Conservation (phyloP, 306 rosid genomes). For the Clitoria ternatea region DNA sequence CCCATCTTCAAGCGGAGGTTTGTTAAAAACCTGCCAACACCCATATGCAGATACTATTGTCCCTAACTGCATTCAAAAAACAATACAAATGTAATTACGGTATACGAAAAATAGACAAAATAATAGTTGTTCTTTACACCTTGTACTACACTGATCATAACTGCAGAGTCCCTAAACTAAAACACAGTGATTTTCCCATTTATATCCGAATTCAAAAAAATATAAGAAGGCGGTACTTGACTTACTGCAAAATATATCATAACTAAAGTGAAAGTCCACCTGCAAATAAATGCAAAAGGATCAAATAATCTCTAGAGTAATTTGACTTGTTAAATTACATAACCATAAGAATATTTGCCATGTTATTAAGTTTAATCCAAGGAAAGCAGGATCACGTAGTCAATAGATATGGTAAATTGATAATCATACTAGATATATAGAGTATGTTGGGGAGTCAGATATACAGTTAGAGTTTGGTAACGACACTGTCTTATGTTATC, state of each 20-base stretch:
- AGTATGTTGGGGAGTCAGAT: too few relatives aligned
- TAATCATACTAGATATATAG: background rate
- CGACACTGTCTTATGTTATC: too few relatives aligned
- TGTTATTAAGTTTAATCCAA: background rate
- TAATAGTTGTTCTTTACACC: background rate
- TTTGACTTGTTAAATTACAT: background rate
- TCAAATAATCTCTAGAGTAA: background rate
- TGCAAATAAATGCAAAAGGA: conserved; percentile 33
- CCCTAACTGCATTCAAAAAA: conserved; percentile 45
- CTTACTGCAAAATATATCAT: conserved; percentile 70
- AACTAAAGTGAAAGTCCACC: conserved; percentile 83
- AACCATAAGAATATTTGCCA: background rate
- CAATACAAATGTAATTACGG: background rate
- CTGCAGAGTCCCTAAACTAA: background rate
- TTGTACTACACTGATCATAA: background rate
- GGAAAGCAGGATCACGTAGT: background rate
- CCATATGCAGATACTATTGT: conserved; percentile 71
- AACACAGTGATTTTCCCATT: background rate
- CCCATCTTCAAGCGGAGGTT: conserved; percentile 26
- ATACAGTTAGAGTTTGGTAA: too few relatives aligned
- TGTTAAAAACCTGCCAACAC: conserved; percentile 46
- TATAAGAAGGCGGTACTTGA: conserved; percentile 9
- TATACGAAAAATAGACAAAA: background rate
- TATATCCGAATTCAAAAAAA: background rate
- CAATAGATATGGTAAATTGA: background rate